Evolutionary conservation across 2,329 filamentous ascomycete species (phyloP).

Genomic region (Pleoardoris graminearum): DNA sequence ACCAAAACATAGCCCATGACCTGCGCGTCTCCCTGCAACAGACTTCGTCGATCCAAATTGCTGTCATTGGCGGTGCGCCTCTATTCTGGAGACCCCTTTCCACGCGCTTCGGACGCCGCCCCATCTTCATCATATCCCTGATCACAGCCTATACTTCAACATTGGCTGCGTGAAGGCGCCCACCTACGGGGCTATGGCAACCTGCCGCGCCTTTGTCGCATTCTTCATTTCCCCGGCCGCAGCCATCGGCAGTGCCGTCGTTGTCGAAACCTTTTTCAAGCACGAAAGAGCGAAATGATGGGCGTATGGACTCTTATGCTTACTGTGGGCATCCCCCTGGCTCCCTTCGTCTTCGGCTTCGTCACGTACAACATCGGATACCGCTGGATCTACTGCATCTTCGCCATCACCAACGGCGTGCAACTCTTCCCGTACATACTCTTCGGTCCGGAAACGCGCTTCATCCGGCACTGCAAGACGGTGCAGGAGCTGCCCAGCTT

Average conservation of each 20-base stretch:
- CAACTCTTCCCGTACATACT: slow-evolving; percentile 62
- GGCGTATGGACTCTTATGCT: slow-evolving; percentile 61
- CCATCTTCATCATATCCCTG: slow-evolving; percentile 58
- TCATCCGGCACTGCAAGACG: slow-evolving; percentile 49
- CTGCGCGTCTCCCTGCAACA: slow-evolving; percentile 54
- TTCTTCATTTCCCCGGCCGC: slow-evolving; percentile 61
- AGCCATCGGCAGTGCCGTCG: slow-evolving; percentile 60
- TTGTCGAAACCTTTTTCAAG: slow-evolving; percentile 62
- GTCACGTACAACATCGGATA: slow-evolving; percentile 58
- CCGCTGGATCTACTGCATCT: slow-evolving; percentile 62
- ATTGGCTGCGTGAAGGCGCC: slow-evolving; percentile 57
- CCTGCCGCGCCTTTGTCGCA: slow-evolving; percentile 56
- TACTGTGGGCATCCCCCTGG: slow-evolving; percentile 53
- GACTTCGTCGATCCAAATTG: slow-evolving; percentile 58
- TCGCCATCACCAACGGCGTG: slow-evolving; percentile 60
- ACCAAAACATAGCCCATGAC: slow-evolving; percentile 57
- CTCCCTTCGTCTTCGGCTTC: slow-evolving; percentile 49
- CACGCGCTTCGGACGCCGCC: slow-evolving; percentile 58
- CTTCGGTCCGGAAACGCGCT: slow-evolving; percentile 56
- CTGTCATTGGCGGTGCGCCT: slow-evolving; percentile 57
- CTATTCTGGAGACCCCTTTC: slow-evolving; percentile 62
- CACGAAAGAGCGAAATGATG: slow-evolving; percentile 59
- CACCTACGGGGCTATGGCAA: slow-evolving; percentile 55
- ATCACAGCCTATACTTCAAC: slow-evolving; percentile 54
- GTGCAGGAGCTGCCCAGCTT: slow-evolving; percentile 44